Conservation (phyloP, 164 flowering plant genomes). For the Vitis labrusca region DNA sequence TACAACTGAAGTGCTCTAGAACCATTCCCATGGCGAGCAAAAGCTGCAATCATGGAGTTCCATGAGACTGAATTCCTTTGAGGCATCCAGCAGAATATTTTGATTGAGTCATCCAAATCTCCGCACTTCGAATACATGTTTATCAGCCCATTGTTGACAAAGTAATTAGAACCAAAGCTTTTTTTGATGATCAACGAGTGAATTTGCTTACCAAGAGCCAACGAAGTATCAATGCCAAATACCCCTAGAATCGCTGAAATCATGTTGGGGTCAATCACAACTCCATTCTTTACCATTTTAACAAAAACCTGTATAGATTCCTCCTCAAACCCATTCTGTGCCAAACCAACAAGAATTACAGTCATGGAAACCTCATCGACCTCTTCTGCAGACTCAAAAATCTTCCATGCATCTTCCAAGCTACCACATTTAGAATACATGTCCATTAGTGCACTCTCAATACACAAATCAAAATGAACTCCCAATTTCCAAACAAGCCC, state of each 20-base stretch:
- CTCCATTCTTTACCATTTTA: slow-evolving; percentile 48
- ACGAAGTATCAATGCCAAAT: slow-evolving; percentile 57
- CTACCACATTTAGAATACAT: slow-evolving; percentile 81
- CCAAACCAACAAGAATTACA: slow-evolving; percentile 79
- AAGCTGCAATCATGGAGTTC: slow-evolving; percentile 88
- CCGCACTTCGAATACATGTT: slow-evolving; percentile 95
- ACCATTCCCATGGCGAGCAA: slow-evolving; percentile 88
- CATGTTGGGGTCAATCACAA: slow-evolving; percentile 60
- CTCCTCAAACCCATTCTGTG: slow-evolving; percentile 82
- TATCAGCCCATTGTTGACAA: slow-evolving; percentile 77
- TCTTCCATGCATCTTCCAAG: slow-evolving; percentile 59
- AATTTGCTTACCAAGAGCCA: slow-evolving; percentile 72
- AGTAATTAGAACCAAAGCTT: slow-evolving; percentile 44
- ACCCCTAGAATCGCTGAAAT: slow-evolving; percentile 83
- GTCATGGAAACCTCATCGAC: slow-evolving; percentile 78
- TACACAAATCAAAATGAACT: slow-evolving; percentile 49
- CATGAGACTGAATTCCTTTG: slow-evolving; percentile 65
- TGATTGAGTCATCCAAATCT: slow-evolving; percentile 56
- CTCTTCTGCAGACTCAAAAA: slow-evolving; percentile 60
- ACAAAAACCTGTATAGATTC: slow-evolving; percentile 67
- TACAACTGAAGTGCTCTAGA: slow-evolving; percentile 54
- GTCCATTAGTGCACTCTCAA: slow-evolving; percentile 90
- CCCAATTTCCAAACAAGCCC: slow-evolving; percentile 65
- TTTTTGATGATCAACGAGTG: slow-evolving; percentile 72
- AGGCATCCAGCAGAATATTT: slow-evolving; percentile 50